Evolutionary conservation across 1,284 basidiomycete genomes (phyloP).

Genomic region (Cryptococcus sp.): DNA sequence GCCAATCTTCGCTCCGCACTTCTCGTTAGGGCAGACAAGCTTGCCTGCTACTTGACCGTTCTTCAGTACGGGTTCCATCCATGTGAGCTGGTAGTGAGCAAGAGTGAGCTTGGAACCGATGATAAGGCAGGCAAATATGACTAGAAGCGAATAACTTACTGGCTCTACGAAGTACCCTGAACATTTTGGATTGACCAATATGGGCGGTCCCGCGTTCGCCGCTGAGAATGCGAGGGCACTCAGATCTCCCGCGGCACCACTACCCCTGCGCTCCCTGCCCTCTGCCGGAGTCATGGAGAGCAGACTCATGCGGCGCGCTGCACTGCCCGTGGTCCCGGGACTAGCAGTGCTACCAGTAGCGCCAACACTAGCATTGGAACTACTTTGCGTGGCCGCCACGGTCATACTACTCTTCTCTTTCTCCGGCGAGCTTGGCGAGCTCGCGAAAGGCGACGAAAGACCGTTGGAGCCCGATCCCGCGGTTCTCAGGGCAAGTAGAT

Average conservation of each 20-base stretch:
- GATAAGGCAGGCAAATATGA: not conserved
- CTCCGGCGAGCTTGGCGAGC: slow-evolving; percentile 32
- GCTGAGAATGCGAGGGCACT: not conserved
- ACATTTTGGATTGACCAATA: slow-evolving; percentile 73
- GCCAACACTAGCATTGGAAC: no score
- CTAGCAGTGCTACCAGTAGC: not conserved
- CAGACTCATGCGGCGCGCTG: slow-evolving; percentile 32
- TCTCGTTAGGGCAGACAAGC: slow-evolving; percentile 85
- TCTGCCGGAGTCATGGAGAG: slow-evolving; percentile 41
- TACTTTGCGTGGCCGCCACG: no score
- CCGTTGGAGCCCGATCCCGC: slow-evolving; percentile 1
- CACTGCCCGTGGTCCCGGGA: slow-evolving; percentile 1
- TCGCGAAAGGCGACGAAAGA: slow-evolving; percentile 25
- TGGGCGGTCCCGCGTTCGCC: slow-evolving; percentile 57
- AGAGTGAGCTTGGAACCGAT: not conserved
- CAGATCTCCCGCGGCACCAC: slow-evolving; percentile 5
- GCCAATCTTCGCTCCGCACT: slow-evolving; percentile 86
- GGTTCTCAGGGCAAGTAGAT: slow-evolving; percentile 42
- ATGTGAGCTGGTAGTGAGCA: slow-evolving; percentile 67
- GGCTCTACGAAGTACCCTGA: slow-evolving; percentile 97
- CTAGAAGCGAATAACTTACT: slow-evolving; percentile 56
- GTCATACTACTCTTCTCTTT: slow-evolving; percentile 9
- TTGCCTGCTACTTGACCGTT: slow-evolving; percentile 78
- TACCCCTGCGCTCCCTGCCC: slow-evolving; percentile 8
- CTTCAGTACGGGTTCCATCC: slow-evolving; percentile 85